Evolutionary conservation across 2,329 filamentous ascomycete genomes (phyloP), one percentile per base, ranked within the genome.

Genomic region (Diplodia intermedia): DNA sequence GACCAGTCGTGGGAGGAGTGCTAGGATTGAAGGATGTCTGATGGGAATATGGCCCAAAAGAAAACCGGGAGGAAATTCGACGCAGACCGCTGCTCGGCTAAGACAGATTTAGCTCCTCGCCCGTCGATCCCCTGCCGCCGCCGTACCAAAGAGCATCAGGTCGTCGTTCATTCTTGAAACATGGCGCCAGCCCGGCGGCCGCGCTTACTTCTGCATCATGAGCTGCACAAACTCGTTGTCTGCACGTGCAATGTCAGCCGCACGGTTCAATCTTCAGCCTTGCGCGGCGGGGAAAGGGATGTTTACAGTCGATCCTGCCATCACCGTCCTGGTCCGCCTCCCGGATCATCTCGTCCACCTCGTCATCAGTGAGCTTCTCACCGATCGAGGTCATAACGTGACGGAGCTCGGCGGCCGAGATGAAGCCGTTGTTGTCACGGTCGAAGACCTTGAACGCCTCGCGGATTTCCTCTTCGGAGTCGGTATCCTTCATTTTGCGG

Each of bases 391-490:
- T 87, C 85, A 90, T 88, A 77, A 89, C 86, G 73, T 86, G 83
- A 72, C 85, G 83, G 71, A 90, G 81, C 78, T 89, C 88, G 62
- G 86, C 85, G 65, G 86, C 84, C 33, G 85, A 87, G 78, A 90
- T 90, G 76, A 87, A 88, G 72, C 88, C 88, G 76, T 86, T 88
- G 78, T 86, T 86, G 75, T 90, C 88, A 75, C 86, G 85, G 78
- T 90, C 88, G 77, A 90, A 89, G 74, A 89, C 87, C 78, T 86
- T 84, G 83, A 89, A 90, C 65, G 88, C 88, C 75, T 87, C 86
- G 73, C 85, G 83, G 76, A 89, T 88, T 79, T 90, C 88, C 77
- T 88, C 83, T 77, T 89, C 87, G 65, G 85, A 85, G 77, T 89
- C 86, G 68, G 84, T 85, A 73, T 87, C 84, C 79, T 85, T 86